Evolutionary conservation across 768 basidiomycete genomes (phyloP).

Genomic region (Lactarius indigo): DNA sequence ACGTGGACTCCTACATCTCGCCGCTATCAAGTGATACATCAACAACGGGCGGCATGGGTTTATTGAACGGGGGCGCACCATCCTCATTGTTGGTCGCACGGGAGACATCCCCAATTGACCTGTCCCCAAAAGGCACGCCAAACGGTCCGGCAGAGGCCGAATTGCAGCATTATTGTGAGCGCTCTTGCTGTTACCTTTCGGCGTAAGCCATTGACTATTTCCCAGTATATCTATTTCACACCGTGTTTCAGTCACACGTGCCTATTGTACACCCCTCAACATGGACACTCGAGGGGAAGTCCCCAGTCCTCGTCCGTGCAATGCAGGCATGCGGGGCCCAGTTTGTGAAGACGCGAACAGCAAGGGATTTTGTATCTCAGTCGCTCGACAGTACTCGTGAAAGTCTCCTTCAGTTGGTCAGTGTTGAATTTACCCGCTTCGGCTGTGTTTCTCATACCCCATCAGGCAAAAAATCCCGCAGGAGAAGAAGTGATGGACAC

Average conservation of each 20-base stretch:
- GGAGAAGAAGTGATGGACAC: slow-evolving; percentile 29
- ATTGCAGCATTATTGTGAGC: slow-evolving; percentile 46
- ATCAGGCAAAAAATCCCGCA: slow-evolving; percentile 19
- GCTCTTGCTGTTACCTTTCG: slow-evolving; percentile 31
- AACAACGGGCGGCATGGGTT: slow-evolving; percentile 1
- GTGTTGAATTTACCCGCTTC: slow-evolving; percentile 31
- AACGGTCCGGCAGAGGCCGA: slow-evolving; percentile 24
- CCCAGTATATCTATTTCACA: slow-evolving; percentile 49
- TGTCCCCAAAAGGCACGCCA: slow-evolving; percentile 8
- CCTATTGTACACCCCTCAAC: slow-evolving; percentile 50
- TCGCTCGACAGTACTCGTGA: slow-evolving; percentile 42
- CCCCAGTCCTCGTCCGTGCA: slow-evolving; percentile 43
- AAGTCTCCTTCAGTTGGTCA: slow-evolving; percentile 46
- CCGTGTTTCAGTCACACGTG: slow-evolving; percentile 45
- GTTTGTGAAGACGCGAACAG: slow-evolving; percentile 44
- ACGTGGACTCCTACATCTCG: slow-evolving; percentile 16
- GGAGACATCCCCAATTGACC: slow-evolving; percentile 15
- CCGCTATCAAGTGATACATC: slow-evolving; percentile 10
- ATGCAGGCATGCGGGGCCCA: slow-evolving; percentile 57
- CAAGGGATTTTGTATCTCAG: slow-evolving; percentile 43
- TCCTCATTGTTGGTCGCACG: slow-evolving; percentile 11
- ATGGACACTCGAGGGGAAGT: slow-evolving; percentile 45
- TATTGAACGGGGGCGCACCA: slow-evolving; percentile 2
- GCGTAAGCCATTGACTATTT: slow-evolving; percentile 9
- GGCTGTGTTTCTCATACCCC: background rate